These are phyloP conservation scores for Phanerochaete sordida DNA, from an alignment of 768 basidiomycete species.

Conservation along the genomic window DNA sequence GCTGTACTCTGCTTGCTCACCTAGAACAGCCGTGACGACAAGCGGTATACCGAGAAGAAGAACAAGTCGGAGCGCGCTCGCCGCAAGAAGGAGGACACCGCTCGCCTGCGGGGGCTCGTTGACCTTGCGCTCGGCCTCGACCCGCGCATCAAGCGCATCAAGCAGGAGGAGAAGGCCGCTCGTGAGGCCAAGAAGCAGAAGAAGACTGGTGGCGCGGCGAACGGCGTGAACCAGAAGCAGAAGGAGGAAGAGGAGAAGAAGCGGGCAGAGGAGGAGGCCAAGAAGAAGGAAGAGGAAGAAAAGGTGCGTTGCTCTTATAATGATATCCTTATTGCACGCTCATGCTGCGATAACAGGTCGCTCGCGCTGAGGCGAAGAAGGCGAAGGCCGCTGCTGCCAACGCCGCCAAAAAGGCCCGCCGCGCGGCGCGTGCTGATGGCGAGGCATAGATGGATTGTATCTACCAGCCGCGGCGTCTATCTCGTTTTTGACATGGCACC, in stretches of 20 bases:
- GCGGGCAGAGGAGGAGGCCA: slow-evolving; percentile 48
- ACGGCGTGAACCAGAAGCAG: slow-evolving; percentile 53
- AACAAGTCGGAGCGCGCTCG: slow-evolving; percentile 96
- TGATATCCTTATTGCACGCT: background rate
- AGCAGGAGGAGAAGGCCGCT: slow-evolving; percentile 93
- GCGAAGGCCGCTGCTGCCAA: slow-evolving; percentile 82
- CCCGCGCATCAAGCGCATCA: slow-evolving; percentile 96
- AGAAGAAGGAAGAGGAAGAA: slow-evolving; percentile 76
- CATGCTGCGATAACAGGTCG: slow-evolving; percentile 30
- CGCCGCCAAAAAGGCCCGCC: slow-evolving; percentile 86
- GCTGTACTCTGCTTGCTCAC: background rate
- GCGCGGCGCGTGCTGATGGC: slow-evolving; percentile 42
- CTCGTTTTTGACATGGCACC: background rate
- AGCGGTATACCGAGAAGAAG: slow-evolving; percentile 99
- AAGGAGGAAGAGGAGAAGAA: slow-evolving; percentile 73
- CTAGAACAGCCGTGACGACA: slow-evolving; percentile 83
- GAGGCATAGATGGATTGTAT: background rate
- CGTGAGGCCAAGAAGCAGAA: slow-evolving; percentile 86
- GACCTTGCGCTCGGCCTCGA: slow-evolving; percentile 81
- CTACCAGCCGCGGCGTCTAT: background rate
- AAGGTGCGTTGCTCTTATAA: slow-evolving; percentile 45
- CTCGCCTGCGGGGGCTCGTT: slow-evolving; percentile 81
- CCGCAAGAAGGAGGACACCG: slow-evolving; percentile 96
- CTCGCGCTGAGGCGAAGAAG: slow-evolving; percentile 77
- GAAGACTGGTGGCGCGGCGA: slow-evolving; percentile 37